Evolutionary conservation across 106 monocot genomes (phyloP), one percentile per base, ranked within the genome.

Genomic region (Vanilla planifolia): DNA sequence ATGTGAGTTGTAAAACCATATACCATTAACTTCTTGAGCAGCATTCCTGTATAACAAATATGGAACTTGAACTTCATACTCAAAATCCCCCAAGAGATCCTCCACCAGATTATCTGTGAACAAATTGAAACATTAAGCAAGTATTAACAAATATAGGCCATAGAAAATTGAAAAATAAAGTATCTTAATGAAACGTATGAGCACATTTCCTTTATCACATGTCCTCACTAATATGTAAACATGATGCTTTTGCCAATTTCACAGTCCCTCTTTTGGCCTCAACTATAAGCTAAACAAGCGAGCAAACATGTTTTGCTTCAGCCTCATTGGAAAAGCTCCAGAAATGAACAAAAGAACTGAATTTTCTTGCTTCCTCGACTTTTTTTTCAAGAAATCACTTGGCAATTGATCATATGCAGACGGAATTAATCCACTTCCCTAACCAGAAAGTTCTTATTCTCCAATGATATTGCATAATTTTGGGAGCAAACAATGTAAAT

Each of bases 41-140:
- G 83, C 92, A 78, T 87, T 92, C 40, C 87, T 60, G 51, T 92
- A 92, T 33, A 92, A 61, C 33, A 92, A 65, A 76, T 87, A 92
- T 45, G 92, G 92, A 45, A 77, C 68, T 28, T 92, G 92, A 23
- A 92, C 83, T 70, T 92, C 92, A 61, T 80, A 92, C 42, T 92
- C 92, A 68, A 92, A 92, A 79, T 87, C 92, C 15, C 92, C 87
- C 62, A 92, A 77, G 13, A 92, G 72, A 77, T 84, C 83, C 69
- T 92, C 92, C 59, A 87, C 87, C 34, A 92, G 66, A 77, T 92
- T 92, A 47, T 92, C 92, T 92, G 77, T 33, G 19, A 35, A 28
- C 19, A 55, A 10, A 3, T 53, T 20, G 57, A 57, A 35, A 34
- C 19, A 57, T 20, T 36, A 34, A 53, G 29, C 10, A 0, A 28